Evolutionary conservation across 305 asterid species (phyloP), one percentile per base, ranked within the genome.

Genomic region (Fraxinus paxiana): DNA sequence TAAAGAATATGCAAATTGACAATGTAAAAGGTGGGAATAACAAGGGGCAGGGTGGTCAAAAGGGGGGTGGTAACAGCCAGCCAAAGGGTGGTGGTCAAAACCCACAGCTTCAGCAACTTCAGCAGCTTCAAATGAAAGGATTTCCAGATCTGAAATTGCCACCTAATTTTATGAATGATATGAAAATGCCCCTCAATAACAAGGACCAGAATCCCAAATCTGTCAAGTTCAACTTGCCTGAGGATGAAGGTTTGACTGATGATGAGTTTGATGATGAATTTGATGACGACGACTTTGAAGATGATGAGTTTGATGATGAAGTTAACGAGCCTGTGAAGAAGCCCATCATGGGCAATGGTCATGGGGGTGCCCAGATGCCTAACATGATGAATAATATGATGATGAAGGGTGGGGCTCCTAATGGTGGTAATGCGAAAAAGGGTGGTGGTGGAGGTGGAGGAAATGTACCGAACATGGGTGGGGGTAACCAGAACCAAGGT

Each of bases 141-240:
- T 51, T 92, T 4, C 97, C 90, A 41, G 97, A 92, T 79, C 84
- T 90, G 93, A 92, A 91, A 81, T 0, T 91, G 90, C 91, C 94
- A 6, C 92, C 88, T 0, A 92, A 88, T 56, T 87, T 88, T 18
- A 80, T 86, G 85, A 91, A 88, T 86, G 93, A 83, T 77, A 80
- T 89, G 63, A 90, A 90, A 77, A 82, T 89, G 88, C 87, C 87
- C 3, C 74, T 76, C 78, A 0, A 28, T 70, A 77, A 80, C 6
- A 92, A 89, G 56, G 87, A 83, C 71, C 90, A 77, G 85, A 86
- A 85, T 48, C 87, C 81, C 67, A 94, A 91, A 77, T 83, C 91
- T 54, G 95, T 87, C 18, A 94, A 92, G 88, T 78, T 79, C 6
- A 59, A 2, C 63, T 28, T 87, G 87, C 89, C 92, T 3, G 94